Percentiles rank a stretch among this genome's conserved stretches.
phyloP scores from a whole-genome alignment of 306 rosid species.

The Pyrus bretschneideri region DNA sequence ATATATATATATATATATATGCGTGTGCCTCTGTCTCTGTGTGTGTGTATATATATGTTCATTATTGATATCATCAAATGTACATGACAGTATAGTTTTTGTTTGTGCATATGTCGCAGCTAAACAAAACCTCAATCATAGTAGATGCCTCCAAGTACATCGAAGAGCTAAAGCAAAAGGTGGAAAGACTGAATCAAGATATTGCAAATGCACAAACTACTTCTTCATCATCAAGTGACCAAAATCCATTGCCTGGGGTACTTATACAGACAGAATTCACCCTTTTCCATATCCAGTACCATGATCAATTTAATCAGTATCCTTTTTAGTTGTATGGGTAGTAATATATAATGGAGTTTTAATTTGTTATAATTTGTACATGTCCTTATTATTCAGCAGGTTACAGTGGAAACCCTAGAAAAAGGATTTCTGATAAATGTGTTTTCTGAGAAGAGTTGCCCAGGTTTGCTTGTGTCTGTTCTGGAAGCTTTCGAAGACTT shows the following conservation, averaged over 20 bases:
- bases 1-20: neutral
- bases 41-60: neutral
- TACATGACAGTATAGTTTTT: neutral
- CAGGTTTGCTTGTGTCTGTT: slow-evolving; percentile 78
- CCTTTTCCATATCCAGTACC: neutral
- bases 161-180: slow-evolving; percentile 74
- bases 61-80: neutral
- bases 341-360: neutral
- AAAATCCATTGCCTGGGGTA: slow-evolving; percentile 66
- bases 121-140: slow-evolving; percentile 65
- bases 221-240: slow-evolving; percentile 38
- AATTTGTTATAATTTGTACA: neutral
- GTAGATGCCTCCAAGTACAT: slow-evolving; percentile 88
- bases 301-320: neutral
- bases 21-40: too few relatives aligned
- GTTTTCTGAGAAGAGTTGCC: slow-evolving; percentile 54
- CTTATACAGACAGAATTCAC: neutral
- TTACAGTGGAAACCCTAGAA: slow-evolving; percentile 77
- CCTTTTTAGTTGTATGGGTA: neutral
- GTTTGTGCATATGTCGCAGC: slow-evolving; percentile 36
- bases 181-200: slow-evolving; percentile 72
- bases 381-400: slow-evolving; percentile 37
- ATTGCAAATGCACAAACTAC: slow-evolving; percentile 42
- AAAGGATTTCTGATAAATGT: slow-evolving; percentile 78
- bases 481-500: slow-evolving; percentile 79